Evolutionary conservation across 768 basidiomycete genomes (phyloP).

Genomic region (Macrolepiota dolichaula): DNA sequence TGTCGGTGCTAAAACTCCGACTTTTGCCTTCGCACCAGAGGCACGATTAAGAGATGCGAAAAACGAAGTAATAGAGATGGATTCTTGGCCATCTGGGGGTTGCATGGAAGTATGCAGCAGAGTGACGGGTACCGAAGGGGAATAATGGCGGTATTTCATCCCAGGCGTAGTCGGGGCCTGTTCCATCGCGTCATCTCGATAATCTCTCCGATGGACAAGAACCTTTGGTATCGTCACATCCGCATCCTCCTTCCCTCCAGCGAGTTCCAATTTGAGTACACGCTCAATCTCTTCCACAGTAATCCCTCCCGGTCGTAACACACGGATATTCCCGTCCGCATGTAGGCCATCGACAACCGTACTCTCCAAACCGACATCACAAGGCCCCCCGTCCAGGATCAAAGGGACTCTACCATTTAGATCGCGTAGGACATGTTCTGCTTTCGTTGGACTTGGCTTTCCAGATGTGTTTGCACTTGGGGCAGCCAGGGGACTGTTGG

Average conservation of each 20-base stretch:
- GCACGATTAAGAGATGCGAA: slow-evolving; percentile 35
- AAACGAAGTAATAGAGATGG: slow-evolving; percentile 31
- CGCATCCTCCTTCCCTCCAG: slow-evolving; percentile 9
- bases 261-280: slow-evolving; percentile 42
- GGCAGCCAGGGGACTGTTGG: slow-evolving; percentile 80
- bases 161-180: slow-evolving; percentile 90
- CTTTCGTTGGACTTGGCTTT: slow-evolving; percentile 89
- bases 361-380: slow-evolving; percentile 89
- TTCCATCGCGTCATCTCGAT: slow-evolving; percentile 64
- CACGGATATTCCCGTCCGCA: slow-evolving; percentile 68
- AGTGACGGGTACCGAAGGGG: slow-evolving; percentile 83
- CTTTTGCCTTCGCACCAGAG: slow-evolving; percentile 32
- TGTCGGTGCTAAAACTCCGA: slow-evolving; percentile 68
- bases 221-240: slow-evolving; percentile 47
- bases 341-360: slow-evolving; percentile 91
- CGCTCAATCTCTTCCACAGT: slow-evolving; percentile 84
- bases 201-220: slow-evolving; percentile 80
- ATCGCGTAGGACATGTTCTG: slow-evolving; percentile 80
- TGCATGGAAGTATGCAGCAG: slow-evolving; percentile 56
- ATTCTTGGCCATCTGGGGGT: slow-evolving; percentile 32
- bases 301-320: slow-evolving; percentile 89
- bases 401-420: slow-evolving; percentile 68
- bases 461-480: slow-evolving; percentile 95
- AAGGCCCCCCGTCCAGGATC: slow-evolving; percentile 91
- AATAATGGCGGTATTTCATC: slow-evolving; percentile 99